Conservation (phyloP, 108 stramenopile genomes). For the Cyclotella choctawhatcheeana region DNA sequence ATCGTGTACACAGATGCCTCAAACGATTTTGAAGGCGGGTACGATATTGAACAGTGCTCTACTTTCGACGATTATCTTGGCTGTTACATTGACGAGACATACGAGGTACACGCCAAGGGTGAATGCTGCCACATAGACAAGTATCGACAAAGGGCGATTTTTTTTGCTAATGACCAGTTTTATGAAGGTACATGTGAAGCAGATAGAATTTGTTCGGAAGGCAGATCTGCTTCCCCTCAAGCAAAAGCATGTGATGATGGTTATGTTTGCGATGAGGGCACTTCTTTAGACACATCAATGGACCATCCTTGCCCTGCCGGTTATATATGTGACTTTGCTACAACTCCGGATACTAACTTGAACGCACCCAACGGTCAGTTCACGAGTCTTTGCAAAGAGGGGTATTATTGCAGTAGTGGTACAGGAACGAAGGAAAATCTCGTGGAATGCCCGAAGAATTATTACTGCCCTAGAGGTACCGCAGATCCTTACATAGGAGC, state of each 20-base stretch:
- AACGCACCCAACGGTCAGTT: constrained; percentile 71
- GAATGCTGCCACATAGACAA: constrained; percentile 49
- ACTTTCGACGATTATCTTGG: constrained; percentile 39
- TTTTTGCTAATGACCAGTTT: constrained; percentile 64
- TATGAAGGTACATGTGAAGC: constrained; percentile 91
- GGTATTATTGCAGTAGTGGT: constrained; percentile 68
- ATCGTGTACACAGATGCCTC: constrained; percentile 57
- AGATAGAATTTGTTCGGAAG: constrained; percentile 76
- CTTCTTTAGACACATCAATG: constrained; percentile 52
- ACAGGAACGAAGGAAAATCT: constrained; percentile 61
- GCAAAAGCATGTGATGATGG: constrained; percentile 79
- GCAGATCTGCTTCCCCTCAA: constrained; percentile 39
- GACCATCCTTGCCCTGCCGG: constrained; percentile 70
- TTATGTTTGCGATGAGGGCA: constrained; percentile 80
- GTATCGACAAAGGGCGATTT: constrained; percentile 46
- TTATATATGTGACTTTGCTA: constrained; percentile 83
- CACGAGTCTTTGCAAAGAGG: constrained; percentile 65
- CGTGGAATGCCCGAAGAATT: constrained; percentile 54
- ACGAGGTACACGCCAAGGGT: constrained; percentile 44
- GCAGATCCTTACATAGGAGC: constrained; percentile 57
- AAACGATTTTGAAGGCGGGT: constrained; percentile 54
- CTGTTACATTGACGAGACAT: constrained; percentile 52
- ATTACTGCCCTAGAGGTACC: constrained; percentile 87
- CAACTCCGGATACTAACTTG: constrained; percentile 78
- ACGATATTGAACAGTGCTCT: constrained; percentile 53